Conservation (phyloP, 352 stramenopile genomes). For the Pythium plurisporium region DNA sequence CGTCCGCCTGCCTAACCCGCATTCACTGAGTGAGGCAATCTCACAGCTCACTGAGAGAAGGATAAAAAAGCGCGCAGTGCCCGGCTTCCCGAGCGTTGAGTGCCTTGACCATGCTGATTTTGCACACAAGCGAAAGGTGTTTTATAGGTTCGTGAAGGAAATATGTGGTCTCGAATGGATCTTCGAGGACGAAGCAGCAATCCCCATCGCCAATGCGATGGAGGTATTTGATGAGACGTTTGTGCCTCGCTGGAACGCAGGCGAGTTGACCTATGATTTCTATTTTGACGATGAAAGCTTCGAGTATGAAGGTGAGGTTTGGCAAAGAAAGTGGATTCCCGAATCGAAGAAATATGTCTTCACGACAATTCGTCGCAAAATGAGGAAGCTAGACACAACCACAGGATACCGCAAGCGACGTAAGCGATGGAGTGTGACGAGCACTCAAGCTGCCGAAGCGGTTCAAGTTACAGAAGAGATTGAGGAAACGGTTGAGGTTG, state of each 20-base stretch:
- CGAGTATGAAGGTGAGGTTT: constrained; percentile 31
- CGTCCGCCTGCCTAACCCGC: neutral
- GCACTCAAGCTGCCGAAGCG: neutral
- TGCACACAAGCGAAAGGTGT: constrained; percentile 34
- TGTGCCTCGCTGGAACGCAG: constrained; percentile 43
- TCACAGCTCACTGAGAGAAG: constrained; percentile 7
- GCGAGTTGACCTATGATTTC: constrained; percentile 45
- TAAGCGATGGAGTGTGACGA: neutral
- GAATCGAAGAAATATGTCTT: constrained; percentile 31
- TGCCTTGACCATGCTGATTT: constrained; percentile 32
- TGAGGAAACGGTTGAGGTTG: constrained; percentile 30
- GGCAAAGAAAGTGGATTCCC: constrained; percentile 31
- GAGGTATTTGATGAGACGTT: constrained; percentile 40
- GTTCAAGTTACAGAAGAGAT: constrained; percentile 4
- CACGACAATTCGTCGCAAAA: constrained; percentile 24
- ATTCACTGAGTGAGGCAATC: neutral
- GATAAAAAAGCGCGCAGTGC: constrained; percentile 25
- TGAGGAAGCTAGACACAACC: neutral
- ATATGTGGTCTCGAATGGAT: constrained; percentile 45
- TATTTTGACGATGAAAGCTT: constrained; percentile 55
- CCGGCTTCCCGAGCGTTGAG: constrained; percentile 31
- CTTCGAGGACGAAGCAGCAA: constrained; percentile 37
- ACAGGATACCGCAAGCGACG: neutral
- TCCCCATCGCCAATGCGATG: constrained; percentile 38
- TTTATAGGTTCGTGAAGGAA: constrained; percentile 46